phyloP scores from a whole-genome alignment of 306 rosid genomes.

The Fragaria iinumae region DNA sequence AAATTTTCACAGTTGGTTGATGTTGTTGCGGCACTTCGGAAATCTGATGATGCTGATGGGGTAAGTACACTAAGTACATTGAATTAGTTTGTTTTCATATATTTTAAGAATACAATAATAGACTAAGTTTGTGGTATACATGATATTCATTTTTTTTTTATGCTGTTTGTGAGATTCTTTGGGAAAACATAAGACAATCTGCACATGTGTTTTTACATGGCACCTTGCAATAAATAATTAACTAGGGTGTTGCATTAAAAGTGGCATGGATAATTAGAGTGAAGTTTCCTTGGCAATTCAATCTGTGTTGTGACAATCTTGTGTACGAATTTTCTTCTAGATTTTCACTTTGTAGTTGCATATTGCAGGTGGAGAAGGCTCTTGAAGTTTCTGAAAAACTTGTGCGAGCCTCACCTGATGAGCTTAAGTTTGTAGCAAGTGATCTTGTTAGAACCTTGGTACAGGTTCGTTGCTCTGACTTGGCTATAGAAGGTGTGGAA shows the following conservation, averaged over 20 bases:
- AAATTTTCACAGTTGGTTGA: conserved; percentile 76
- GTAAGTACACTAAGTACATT: conserved; percentile 50
- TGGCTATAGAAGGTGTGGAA: conserved; percentile 90
- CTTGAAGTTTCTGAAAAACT: conserved; percentile 83
- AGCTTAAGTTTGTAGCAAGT: conserved; percentile 70
- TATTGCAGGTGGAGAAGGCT: conserved; percentile 79
- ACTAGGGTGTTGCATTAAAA: conserved; percentile 9
- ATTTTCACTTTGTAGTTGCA: conserved; percentile 15
- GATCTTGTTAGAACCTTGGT: conserved; percentile 80
- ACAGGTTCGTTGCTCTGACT: conserved; percentile 90
- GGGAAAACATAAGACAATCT: background rate
- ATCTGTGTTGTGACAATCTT: conserved; percentile 1
- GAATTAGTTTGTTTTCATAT: conserved; percentile 10
- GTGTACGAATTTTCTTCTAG: conserved; percentile 3
- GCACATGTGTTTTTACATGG: background rate
- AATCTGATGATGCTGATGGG: conserved; percentile 89
- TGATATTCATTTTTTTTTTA: conserved; percentile 24
- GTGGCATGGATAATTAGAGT: conserved; percentile 21
- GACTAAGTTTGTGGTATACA: conserved; percentile 20
- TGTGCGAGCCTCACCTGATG: conserved; percentile 90
- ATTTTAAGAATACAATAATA: background rate
- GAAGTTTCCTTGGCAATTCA: conserved; percentile 5
- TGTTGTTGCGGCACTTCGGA: conserved; percentile 79
- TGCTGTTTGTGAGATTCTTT: conserved; percentile 24
- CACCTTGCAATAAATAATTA: background rate